A percentile compares a stretch with the other conserved stretches of the same genome.
Evolutionary conservation across 805 yeast genomes (phyloP).

Genomic region (Wickerhamomyces sydowiorum): DNA sequence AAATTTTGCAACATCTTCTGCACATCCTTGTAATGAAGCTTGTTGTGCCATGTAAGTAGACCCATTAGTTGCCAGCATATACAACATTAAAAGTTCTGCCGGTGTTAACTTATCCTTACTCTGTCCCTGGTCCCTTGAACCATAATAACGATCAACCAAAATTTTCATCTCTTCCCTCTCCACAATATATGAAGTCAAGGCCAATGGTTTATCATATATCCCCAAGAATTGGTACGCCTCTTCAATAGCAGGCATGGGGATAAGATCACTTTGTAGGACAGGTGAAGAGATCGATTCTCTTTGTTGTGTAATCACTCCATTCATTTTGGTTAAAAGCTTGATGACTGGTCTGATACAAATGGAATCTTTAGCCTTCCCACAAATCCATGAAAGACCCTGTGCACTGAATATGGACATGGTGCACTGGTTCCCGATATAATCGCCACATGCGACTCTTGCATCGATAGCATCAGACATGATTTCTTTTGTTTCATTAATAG

Average conservation of each 20-base stretch:
- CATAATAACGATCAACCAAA: neutral
- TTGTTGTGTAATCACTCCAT: neutral
- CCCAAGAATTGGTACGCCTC: neutral
- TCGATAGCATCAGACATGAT: neutral
- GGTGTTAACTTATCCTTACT: neutral
- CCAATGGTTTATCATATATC: neutral
- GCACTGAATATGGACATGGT: constrained; percentile 28
- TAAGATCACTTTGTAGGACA: neutral
- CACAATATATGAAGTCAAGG: neutral
- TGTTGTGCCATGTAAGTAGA: neutral
- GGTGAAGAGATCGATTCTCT: neutral
- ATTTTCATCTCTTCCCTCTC: constrained; percentile 3
- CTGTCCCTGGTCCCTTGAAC: neutral
- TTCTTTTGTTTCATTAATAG: neutral
- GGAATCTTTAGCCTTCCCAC: neutral
- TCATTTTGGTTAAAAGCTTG: neutral
- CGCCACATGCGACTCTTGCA: neutral
- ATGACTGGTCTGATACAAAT: neutral
- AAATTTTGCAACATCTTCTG: neutral
- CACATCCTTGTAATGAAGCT: neutral
- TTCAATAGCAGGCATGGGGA: neutral
- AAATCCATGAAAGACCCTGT: constrained; percentile 31
- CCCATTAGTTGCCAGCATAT: neutral
- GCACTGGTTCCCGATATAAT: neutral
- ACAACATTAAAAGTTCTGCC: neutral